Evolutionary conservation across 106 monocot species (phyloP).

Genomic region (Acorus calamus): DNA sequence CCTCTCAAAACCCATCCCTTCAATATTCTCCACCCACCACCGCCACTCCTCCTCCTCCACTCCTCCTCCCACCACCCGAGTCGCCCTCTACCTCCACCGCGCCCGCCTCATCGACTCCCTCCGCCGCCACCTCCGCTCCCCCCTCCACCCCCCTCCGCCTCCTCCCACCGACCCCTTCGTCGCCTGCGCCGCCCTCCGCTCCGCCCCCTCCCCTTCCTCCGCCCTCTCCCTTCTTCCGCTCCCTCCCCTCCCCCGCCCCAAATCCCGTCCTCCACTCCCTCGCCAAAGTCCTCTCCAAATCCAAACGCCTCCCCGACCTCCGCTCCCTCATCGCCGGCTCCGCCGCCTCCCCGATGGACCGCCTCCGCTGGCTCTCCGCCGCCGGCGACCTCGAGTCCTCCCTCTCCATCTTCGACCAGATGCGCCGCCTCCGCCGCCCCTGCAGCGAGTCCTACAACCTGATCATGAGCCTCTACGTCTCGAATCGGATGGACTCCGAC

Average conservation of each 20-base stretch:
- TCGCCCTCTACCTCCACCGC: constrained; percentile 66
- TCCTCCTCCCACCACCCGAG: constrained; percentile 7
- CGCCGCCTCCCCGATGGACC: constrained; percentile 37
- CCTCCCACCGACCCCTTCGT: constrained; percentile 22
- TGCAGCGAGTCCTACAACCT: constrained; percentile 77
- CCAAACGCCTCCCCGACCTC: constrained; percentile 37
- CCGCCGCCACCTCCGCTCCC: constrained; percentile 56
- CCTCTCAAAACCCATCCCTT: background rate
- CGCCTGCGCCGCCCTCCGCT: constrained; percentile 42
- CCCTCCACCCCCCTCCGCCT: constrained; percentile 16
- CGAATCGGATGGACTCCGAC: constrained; percentile 16
- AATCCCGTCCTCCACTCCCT: constrained; percentile 34
- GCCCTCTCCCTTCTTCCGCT: constrained; percentile 45
- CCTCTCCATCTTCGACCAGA: constrained; percentile 21
- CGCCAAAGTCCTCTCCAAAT: constrained; percentile 42
- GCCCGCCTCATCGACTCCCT: constrained; percentile 70
- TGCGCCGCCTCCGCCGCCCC: constrained; percentile 29
- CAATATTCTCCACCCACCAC: constrained; percentile 1
- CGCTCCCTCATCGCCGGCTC: constrained; percentile 21
- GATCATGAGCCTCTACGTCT: constrained; percentile 43
- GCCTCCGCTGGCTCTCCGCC: constrained; percentile 48
- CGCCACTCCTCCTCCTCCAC: constrained; percentile 8
- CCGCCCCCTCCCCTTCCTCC: constrained; percentile 37
- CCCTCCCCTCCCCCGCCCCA: constrained; percentile 20
- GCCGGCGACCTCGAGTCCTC: constrained; percentile 45